A percentile compares a stretch with the other conserved stretches of the same genome.
These are phyloP conservation scores for Rhododendron molle DNA, from an alignment of 148 eudicot species.

Conservation along the genomic window DNA sequence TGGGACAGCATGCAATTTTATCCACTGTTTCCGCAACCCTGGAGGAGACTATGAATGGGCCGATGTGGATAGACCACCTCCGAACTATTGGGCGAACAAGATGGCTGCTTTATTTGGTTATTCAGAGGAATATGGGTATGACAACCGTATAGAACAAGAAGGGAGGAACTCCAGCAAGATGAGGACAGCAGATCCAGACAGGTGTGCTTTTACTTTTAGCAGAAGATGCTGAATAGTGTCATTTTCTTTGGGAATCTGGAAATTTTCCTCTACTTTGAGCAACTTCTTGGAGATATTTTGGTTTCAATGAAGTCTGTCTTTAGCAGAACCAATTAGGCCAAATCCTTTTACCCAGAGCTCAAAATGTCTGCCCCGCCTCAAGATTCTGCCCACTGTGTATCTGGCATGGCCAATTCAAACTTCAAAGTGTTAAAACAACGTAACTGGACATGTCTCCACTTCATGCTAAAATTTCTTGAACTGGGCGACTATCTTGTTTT, in stretches of 20 bases:
- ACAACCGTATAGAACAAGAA: conserved; percentile 26
- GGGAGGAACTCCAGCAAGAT: conserved; percentile 29
- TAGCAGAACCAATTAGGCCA: neutral
- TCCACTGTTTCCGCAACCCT: conserved; percentile 91
- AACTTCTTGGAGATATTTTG: neutral
- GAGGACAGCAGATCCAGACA: conserved; percentile 22
- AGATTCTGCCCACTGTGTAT: neutral
- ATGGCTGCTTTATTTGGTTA: conserved; percentile 88
- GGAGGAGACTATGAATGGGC: conserved; percentile 99
- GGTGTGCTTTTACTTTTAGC: conserved; percentile 17
- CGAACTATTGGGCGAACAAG: conserved; percentile 64
- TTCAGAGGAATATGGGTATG: conserved; percentile 34
- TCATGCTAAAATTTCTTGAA: neutral
- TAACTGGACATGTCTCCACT: neutral
- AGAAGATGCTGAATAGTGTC: neutral
- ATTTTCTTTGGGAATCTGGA: neutral
- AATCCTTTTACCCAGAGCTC: neutral
- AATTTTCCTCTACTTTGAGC: neutral
- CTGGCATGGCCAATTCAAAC: neutral
- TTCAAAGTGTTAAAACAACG: neutral
- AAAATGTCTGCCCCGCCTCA: neutral
- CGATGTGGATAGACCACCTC: conserved; percentile 90
- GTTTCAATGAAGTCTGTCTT: neutral
- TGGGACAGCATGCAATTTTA: conserved; percentile 86
- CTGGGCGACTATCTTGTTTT: neutral